These are phyloP conservation scores for Acmispon strigosus DNA, from an alignment of 306 rosid genomes.

Conservation along the genomic window DNA sequence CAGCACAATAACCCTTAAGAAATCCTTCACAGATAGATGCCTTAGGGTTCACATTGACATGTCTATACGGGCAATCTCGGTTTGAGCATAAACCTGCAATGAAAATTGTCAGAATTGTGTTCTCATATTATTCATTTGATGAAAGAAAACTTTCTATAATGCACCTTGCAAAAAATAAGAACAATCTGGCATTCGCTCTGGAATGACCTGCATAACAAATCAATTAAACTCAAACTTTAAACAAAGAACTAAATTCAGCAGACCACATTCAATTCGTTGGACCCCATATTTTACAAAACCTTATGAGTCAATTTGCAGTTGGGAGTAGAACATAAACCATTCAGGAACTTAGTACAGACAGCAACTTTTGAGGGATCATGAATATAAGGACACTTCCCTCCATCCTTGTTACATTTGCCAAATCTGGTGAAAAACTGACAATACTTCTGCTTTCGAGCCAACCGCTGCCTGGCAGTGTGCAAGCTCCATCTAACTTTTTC, in stretches of 20 bases:
- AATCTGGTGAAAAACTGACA: conserved; percentile 95
- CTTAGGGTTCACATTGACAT: conserved; percentile 86
- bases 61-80: conserved; percentile 79
- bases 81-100: conserved; percentile 90
- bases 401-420: conserved; percentile 89
- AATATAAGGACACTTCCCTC: conserved; percentile 86
- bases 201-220: conserved; percentile 68
- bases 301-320: conserved; percentile 93
- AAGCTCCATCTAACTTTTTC: conserved; percentile 98
- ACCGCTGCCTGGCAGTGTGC: conserved; percentile 90
- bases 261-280: conserved; percentile 28
- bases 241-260: conserved; percentile 4
- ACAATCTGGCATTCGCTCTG: conserved; percentile 96
- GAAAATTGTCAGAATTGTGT: conserved; percentile 40
- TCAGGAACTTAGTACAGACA: conserved; percentile 93
- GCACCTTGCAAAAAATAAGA: conserved; percentile 89
- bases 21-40: conserved; percentile 85
- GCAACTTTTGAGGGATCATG: conserved; percentile 95
- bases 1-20: conserved; percentile 88
- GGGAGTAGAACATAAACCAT: conserved; percentile 78
- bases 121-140: conserved; percentile 13
- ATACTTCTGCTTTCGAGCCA: conserved; percentile 79
- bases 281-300: conserved; percentile 46
- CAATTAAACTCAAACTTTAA: conserved; percentile 16
- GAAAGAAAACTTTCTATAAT: conserved; percentile 8